Evolutionary conservation across 1,284 basidiomycete genomes (phyloP).

Genomic region (Ceratobasidium sp.): DNA sequence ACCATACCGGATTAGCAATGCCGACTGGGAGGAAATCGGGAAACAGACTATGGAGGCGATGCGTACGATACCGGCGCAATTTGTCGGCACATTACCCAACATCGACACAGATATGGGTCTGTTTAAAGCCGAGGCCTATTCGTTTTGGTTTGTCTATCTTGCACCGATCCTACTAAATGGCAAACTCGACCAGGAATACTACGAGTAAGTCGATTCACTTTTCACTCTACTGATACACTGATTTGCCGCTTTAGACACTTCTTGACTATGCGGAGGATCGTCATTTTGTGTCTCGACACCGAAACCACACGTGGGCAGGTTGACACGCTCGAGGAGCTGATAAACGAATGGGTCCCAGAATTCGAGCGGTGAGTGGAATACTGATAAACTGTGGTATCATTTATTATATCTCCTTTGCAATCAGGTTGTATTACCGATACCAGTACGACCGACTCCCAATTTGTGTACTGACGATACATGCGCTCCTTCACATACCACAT

Average conservation of each 20-base stretch:
- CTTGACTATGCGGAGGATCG: constrained; percentile 12
- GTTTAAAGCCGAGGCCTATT: constrained; percentile 9
- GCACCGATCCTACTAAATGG: constrained; percentile 17
- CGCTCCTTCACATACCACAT: constrained; percentile 50
- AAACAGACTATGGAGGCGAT: constrained; percentile 17
- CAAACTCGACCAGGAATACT: constrained; percentile 1
- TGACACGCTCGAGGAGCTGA: neutral
- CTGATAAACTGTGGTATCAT: too few species aligned
- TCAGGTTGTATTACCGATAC: constrained; percentile 53
- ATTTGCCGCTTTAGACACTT: constrained; percentile 11
- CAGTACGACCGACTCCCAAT: constrained; percentile 34
- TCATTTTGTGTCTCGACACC: constrained; percentile 13
- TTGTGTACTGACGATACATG: constrained; percentile 52
- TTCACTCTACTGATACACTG: neutral
- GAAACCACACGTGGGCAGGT: neutral
- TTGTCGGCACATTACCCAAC: constrained; percentile 43
- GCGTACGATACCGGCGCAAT: constrained; percentile 40
- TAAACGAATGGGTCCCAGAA: constrained; percentile 10
- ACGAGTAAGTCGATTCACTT: neutral
- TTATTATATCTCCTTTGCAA: neutral
- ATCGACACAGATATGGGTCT: neutral
- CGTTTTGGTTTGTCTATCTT: constrained; percentile 14
- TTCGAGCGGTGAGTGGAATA: constrained; percentile 6
- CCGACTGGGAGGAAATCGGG: constrained; percentile 33
- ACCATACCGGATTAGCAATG: neutral